A percentile compares a stretch with the other conserved stretches of the same genome.
phyloP scores from a whole-genome alignment of 129 eudicot species.

The Glebionis coronaria region DNA sequence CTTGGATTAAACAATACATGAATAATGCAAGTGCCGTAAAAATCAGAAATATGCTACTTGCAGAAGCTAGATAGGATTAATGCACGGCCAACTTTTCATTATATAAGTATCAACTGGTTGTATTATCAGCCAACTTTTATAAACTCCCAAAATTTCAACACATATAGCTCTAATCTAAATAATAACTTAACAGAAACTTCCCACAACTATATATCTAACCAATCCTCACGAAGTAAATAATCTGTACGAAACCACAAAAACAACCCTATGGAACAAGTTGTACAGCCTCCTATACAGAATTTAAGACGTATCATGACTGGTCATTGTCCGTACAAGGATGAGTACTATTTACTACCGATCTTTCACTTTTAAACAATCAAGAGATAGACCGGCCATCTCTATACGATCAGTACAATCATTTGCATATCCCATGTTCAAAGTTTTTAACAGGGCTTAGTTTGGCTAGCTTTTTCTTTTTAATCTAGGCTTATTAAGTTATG shows the following conservation, averaged over 20 bases:
- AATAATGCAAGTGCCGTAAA: neutral
- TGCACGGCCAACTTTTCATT: too few species aligned
- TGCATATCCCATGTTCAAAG: neutral
- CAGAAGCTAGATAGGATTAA: too few species aligned
- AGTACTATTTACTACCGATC: neutral
- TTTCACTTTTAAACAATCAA: neutral
- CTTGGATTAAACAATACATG: neutral
- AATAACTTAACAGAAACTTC: neutral
- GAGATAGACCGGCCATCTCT: too few species aligned
- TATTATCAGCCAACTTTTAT: neutral
- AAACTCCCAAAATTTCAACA: neutral
- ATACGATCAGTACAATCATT: neutral
- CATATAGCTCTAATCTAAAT: neutral
- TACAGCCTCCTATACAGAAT: neutral
- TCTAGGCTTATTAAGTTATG: too few species aligned
- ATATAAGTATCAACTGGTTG: neutral
- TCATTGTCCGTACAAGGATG: neutral
- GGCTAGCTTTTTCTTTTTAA: too few species aligned
- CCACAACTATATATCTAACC: neutral
- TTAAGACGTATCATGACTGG: constrained; percentile 2
- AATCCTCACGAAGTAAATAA: neutral
- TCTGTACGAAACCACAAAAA: neutral
- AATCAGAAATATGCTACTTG: too few species aligned
- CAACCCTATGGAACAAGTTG: constrained; percentile 9
- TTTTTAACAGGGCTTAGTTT: neutral